A percentile compares a stretch with the other conserved stretches of the same genome.
Conservation (phyloP, 805 yeast genomes). For the Candida vaughaniae region DNA sequence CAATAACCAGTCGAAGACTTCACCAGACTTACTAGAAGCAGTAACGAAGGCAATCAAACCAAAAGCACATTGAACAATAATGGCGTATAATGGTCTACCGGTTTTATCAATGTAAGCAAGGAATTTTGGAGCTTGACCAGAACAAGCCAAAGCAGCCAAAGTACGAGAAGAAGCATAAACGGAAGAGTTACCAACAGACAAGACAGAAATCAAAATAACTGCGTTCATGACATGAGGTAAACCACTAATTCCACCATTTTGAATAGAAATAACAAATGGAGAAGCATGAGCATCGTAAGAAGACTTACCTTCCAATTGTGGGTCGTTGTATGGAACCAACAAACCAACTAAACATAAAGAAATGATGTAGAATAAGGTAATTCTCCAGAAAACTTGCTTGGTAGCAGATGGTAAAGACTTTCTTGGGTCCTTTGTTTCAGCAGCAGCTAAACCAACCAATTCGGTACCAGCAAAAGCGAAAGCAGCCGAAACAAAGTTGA, state of each 20-base stretch:
- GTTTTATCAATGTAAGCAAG: conserved; percentile 47
- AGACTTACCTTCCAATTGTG: conserved; percentile 36
- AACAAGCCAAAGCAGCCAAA: conserved; percentile 44
- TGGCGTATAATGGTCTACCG: conserved; percentile 52
- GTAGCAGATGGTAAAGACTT: conserved; percentile 39
- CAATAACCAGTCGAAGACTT: conserved; percentile 48
- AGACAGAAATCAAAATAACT: conserved; percentile 39
- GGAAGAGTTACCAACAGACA: conserved; percentile 44
- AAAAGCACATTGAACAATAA: conserved; percentile 34
- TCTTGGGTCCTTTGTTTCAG: conserved; percentile 39
- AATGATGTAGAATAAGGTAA: conserved; percentile 40
- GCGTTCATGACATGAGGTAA: conserved; percentile 41
- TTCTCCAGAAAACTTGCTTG: conserved; percentile 44
- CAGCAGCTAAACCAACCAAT: conserved; percentile 40
- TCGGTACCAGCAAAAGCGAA: conserved; percentile 43
- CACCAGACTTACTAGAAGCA: conserved; percentile 39
- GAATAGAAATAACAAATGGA: conserved; percentile 70
- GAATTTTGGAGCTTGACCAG: conserved; percentile 44
- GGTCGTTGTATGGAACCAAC: conserved; percentile 49
- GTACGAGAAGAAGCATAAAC: conserved; percentile 43
- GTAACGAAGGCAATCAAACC: conserved; percentile 48
- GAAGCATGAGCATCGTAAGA: conserved; percentile 63
- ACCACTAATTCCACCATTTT: conserved; percentile 34
- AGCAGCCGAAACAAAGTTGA: conserved; percentile 42
- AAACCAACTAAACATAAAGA: conserved; percentile 49